phyloP scores from a whole-genome alignment of 352 stramenopile species.

The Pythium utonaiense region DNA sequence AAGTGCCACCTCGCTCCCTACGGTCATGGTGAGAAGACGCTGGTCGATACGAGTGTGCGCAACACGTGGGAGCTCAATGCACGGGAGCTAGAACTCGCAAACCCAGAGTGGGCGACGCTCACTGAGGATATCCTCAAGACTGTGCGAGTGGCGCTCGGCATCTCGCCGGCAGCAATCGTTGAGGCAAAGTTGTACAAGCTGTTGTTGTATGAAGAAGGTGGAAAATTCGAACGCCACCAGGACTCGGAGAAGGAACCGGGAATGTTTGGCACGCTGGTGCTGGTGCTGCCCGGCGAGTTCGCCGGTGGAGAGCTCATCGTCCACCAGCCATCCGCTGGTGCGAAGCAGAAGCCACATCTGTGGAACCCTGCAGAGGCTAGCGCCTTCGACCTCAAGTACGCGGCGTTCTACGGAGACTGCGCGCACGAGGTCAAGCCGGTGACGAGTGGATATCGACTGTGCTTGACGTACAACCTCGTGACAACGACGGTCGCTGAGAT shows the following conservation, averaged over 20 bases:
- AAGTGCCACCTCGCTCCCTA: slow-evolving; percentile 17
- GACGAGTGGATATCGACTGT: slow-evolving; percentile 2
- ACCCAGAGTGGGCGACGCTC: slow-evolving; percentile 10
- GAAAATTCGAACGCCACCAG: slow-evolving; percentile 36
- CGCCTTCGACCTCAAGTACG: slow-evolving; percentile 4
- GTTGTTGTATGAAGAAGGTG: slow-evolving; percentile 36
- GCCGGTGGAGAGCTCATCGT: slow-evolving; percentile 22
- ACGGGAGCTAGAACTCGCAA: slow-evolving; percentile 5
- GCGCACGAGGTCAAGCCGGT: slow-evolving; percentile 10
- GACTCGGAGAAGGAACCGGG: slow-evolving; percentile 49
- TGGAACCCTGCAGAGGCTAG: neutral
- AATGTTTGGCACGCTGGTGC: slow-evolving; percentile 48
- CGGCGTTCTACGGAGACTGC: slow-evolving; percentile 15
- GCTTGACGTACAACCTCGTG: neutral
- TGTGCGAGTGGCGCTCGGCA: slow-evolving; percentile 6
- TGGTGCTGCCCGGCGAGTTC: slow-evolving; percentile 32
- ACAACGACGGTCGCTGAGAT: neutral
- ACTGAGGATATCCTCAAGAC: slow-evolving; percentile 7
- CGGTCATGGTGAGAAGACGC: slow-evolving; percentile 16
- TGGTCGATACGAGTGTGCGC: slow-evolving; percentile 21
- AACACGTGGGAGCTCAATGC: slow-evolving; percentile 23
- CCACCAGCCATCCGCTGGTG: slow-evolving; percentile 14
- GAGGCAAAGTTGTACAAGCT: slow-evolving; percentile 35
- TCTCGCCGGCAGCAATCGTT: neutral
- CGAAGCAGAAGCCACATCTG: neutral